Evolutionary conservation across 768 basidiomycete species (phyloP), one percentile per base, ranked within the genome.

Genomic region (Harrya chromipes): DNA sequence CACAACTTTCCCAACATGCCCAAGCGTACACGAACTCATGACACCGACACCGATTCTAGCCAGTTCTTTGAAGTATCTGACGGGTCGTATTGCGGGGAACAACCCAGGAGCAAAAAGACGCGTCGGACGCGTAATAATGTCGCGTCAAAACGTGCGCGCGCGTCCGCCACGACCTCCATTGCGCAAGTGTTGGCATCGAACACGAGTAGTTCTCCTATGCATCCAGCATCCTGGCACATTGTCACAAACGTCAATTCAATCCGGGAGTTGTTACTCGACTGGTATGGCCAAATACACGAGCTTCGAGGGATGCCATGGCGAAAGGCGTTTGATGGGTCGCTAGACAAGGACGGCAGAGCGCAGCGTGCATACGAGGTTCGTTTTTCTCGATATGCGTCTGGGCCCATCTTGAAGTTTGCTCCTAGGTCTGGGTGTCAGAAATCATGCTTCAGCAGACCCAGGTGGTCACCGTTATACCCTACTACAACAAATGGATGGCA

Each of bases 401-500:
- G 1, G 1, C 14, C 7, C n/a, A 6, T 31, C 39, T 14, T 4
- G 13, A 31, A 27, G 42, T 17, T 16, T 11, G 1, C 31, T 40
- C 26, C 34, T 39, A 89, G 89, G 87, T 92, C 21, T 91, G 90
- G 88, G 77, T 93, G 20, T 90, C 85, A 13, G 92, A 97, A 70
- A 85, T 97, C 49, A 97, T 97, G 94, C 76, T 94, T 2, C 94
- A 98, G 67, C 94, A 98, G 69, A 97, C 94, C 0, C 93, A 95
- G 66, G 94, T 97, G 29, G 77, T 70, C 5, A 93, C 92, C 1
- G 93, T 95, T n/a, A 92, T 94, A 58, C 89, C 89, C 1, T 98
- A 97, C 69, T 98, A 90, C 67, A 84, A 81, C 45, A 78, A 79
- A 20, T 98, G 93, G 93, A 90, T 94, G 78, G 72, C 74, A 57